These are phyloP conservation scores for Phyllosticta citrichinensis DNA, from an alignment of 2,329 filamentous ascomycete species.

Conservation along the genomic window DNA sequence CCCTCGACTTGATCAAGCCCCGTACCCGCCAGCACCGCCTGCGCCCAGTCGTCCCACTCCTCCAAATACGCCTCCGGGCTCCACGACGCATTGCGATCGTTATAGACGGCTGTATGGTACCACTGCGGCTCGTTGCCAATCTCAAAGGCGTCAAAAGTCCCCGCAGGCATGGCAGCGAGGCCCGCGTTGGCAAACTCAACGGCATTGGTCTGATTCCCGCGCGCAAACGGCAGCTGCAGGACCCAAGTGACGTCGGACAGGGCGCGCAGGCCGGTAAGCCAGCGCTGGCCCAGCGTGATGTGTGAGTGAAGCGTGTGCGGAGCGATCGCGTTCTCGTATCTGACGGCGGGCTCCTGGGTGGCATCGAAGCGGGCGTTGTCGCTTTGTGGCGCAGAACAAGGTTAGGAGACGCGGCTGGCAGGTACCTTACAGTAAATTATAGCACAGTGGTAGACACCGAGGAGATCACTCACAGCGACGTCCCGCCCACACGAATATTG, in stretches of 20 bases:
- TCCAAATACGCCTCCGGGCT: not conserved
- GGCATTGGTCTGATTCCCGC: slow-evolving; percentile 1
- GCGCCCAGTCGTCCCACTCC: not conserved
- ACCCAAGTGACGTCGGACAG: not conserved
- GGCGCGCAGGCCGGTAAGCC: not conserved
- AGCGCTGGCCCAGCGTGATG: not conserved
- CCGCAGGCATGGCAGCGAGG: not conserved
- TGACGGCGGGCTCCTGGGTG: not conserved
- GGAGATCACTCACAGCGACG: not conserved
- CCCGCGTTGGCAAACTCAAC: slow-evolving; percentile 1
- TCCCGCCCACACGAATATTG: slow-evolving; percentile 4
- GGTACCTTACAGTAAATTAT: too few species aligned
- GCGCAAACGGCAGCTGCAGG: not conserved
- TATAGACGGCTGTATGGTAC: not conserved
- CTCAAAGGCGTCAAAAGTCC: not conserved
- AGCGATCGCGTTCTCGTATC: not conserved
- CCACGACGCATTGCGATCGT: not conserved
- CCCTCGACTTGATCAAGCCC: not conserved
- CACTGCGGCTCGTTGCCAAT: slow-evolving; percentile 3
- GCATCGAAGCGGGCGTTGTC: slow-evolving; percentile 4
- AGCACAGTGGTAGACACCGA: too few species aligned
- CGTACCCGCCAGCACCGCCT: not conserved
- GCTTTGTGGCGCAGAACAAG: not conserved
- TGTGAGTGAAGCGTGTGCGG: not conserved
- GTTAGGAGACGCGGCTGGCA: not conserved